Base-by-base conservation (phyloP, 1,284 basidiomycete genomes). In the Cryptococcus sp. region DNA sequence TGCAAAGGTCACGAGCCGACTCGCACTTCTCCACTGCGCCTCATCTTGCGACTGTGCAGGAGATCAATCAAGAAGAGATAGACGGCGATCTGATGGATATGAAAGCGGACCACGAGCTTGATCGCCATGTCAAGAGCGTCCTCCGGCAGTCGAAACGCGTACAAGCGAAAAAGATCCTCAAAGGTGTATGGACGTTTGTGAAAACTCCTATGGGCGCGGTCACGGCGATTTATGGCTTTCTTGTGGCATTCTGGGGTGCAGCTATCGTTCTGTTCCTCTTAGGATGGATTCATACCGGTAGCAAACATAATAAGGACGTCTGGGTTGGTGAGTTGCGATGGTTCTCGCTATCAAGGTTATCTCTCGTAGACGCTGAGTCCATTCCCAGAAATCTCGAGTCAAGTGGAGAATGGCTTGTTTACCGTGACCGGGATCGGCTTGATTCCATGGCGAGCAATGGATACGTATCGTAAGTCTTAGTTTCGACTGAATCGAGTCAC, bases 401-500 rank as follows among this genome's bases (percentile, higher is more conserved):
- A 93, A 75, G 82, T 92, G 41, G 85, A 82, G 62, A 91, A 90
- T 71, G 89, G 88, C 84, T 79, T 93, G 19, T 93, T 93, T 71
- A 91, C 90, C 0, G 80, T 89, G 20, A 90, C 90, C 2, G 82
- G 82, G 44, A 79, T 83, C 38, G 82, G 81, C 1, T 65, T 80
- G 31, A 87, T 90, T 59, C 90, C 90, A 0, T 88, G 84, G 77
- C 84, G 91, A 44, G 81, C 84, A 1, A 79, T 89, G 56, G 90
- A 92, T 72, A 91, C 89, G 0, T 91, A 88, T 72, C 83, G 90
- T 88, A 68, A 72, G 85, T 79, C 11, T 19, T 19, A 47, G 4
- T 17, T 53, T 42, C 35, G 13, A 35, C 31, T 5, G 20, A 48
- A 50, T 19, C 39, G 25, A 35, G 19, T 23, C 41, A 22, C 23